phyloP scores from a whole-genome alignment of 305 asterid species.

The Salvia sclarea region DNA sequence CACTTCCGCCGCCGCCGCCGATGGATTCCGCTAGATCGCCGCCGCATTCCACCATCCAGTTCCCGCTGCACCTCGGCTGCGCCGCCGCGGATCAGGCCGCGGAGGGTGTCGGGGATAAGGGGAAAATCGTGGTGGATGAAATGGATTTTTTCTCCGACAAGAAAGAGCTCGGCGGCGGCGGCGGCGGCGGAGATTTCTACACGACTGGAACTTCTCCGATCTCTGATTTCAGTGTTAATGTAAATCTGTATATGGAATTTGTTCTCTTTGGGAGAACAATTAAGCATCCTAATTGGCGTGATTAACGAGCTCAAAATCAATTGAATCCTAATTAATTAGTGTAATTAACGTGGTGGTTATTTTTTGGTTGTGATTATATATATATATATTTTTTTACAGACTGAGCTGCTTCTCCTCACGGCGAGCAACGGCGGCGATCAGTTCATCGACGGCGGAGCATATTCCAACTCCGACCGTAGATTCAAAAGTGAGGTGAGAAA shows the following conservation, averaged over 20 bases:
- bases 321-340: too few species aligned
- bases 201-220: conserved; percentile 29
- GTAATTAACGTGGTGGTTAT: too few species aligned
- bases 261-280: neutral
- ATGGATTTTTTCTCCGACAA: conserved; percentile 73
- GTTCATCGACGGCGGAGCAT: conserved; percentile 52
- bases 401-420: conserved; percentile 71
- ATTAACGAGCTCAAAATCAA: too few species aligned
- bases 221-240: conserved; percentile 64
- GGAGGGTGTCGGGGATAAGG: neutral
- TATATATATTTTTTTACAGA: conserved; percentile 55
- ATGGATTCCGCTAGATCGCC: conserved; percentile 32
- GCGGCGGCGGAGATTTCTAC: conserved; percentile 17
- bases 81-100: neutral
- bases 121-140: conserved; percentile 39
- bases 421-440: conserved; percentile 58
- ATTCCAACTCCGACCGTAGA: conserved; percentile 51
- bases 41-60: conserved; percentile 50
- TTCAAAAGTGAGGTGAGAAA: conserved; percentile 54
- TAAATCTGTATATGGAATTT: conserved; percentile 27
- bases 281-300: too few species aligned
- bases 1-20: neutral
- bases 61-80: conserved; percentile 49
- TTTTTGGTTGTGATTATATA: neutral
- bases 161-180: conserved; percentile 25